phyloP scores from a whole-genome alignment of 108 stramenopile genomes.

The Skeletonema potamos region DNA sequence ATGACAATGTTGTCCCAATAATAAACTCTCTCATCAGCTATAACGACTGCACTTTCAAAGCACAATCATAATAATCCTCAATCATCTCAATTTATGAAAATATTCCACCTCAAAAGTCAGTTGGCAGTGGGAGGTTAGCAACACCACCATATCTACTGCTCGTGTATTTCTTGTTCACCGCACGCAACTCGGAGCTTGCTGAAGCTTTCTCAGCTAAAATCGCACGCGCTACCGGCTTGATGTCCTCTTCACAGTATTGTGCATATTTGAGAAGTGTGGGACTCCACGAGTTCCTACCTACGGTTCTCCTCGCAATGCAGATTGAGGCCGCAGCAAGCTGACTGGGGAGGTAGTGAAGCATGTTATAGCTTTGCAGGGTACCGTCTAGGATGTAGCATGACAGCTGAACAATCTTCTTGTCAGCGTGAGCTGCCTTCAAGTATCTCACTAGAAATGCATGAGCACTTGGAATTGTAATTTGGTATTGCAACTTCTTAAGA shows the following conservation, averaged over 20 bases:
- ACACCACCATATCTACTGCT: conserved; percentile 59
- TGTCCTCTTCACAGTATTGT: conserved; percentile 74
- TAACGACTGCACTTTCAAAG: background rate
- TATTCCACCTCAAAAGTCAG: conserved; percentile 26
- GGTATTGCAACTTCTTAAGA: conserved; percentile 77
- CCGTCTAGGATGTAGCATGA: conserved; percentile 89
- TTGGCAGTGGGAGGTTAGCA: conserved; percentile 44
- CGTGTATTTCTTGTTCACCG: conserved; percentile 80
- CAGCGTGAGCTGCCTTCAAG: conserved; percentile 91
- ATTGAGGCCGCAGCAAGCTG: conserved; percentile 89
- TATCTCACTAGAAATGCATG: conserved; percentile 91
- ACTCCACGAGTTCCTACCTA: conserved; percentile 81
- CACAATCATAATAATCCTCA: background rate
- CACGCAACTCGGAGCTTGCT: conserved; percentile 47
- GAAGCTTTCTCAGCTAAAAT: conserved; percentile 49
- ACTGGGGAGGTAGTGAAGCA: conserved; percentile 87
- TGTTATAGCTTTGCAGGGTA: conserved; percentile 82
- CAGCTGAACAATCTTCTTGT: conserved; percentile 82
- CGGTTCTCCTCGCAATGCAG: conserved; percentile 76
- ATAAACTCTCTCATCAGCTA: background rate
- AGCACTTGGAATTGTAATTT: conserved; percentile 87
- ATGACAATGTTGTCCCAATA: too few relatives aligned
- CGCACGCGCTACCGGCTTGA: conserved; percentile 69
- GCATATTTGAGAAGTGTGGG: conserved; percentile 87
- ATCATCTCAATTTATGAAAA: background rate